Conservation (phyloP, 176 grass and related monocot species). For the Phragmites australis region DNA sequence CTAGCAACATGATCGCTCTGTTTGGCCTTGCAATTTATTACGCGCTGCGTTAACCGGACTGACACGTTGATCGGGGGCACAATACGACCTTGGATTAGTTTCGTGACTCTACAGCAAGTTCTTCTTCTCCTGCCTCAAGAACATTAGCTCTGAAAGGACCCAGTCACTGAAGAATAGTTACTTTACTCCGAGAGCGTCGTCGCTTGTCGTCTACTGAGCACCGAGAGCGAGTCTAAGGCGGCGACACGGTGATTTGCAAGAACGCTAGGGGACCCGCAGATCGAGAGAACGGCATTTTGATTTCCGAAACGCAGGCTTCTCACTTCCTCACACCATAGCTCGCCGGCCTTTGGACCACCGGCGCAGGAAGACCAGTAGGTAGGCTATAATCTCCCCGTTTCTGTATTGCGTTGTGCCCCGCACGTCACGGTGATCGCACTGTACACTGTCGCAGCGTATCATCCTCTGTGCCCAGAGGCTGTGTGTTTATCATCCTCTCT, state of each 20-base stretch:
- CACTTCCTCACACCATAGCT: not conserved
- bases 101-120: not conserved
- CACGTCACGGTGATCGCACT: constrained; percentile 27
- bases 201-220: not conserved
- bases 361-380: not conserved
- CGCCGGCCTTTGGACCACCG: constrained; percentile 30
- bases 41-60: not conserved
- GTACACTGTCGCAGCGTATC: not conserved
- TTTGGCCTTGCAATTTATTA: too few species aligned
- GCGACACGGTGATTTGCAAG: not conserved
- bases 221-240: not conserved
- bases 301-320: not conserved
- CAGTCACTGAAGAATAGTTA: not conserved
- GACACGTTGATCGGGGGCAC: not conserved
- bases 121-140: not conserved
- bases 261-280: not conserved
- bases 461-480: not conserved
- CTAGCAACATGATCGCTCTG: too few species aligned
- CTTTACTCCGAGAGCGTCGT: not conserved
- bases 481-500: not conserved
- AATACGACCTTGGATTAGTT: not conserved
- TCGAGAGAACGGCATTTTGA: not conserved
- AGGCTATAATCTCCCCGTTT: not conserved
- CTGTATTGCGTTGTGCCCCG: not conserved
- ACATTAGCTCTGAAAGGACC: not conserved